Evolutionary conservation across 805 yeast genomes (phyloP).

Genomic region (Spathaspora passalidarum): DNA sequence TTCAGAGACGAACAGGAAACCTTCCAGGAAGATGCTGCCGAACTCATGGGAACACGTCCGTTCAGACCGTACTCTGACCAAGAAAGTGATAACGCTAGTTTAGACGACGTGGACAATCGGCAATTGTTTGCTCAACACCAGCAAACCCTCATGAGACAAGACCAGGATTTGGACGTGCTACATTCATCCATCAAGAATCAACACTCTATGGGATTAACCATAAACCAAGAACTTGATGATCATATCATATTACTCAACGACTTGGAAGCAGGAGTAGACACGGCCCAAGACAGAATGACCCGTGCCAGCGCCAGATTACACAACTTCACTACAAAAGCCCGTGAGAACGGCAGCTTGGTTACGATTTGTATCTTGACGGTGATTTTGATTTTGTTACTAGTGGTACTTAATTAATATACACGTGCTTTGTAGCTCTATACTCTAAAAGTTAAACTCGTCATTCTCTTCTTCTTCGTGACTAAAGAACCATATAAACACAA

Average conservation of each 20-base stretch:
- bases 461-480: constrained; percentile 43
- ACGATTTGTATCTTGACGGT: constrained; percentile 41
- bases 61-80: constrained; percentile 36
- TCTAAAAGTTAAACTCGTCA: constrained; percentile 42
- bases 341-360: constrained; percentile 42
- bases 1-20: constrained; percentile 30
- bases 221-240: constrained; percentile 39
- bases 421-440: not conserved
- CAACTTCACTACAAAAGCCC: constrained; percentile 29
- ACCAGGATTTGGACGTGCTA: constrained; percentile 30
- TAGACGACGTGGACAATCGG: constrained; percentile 30
- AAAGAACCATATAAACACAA: constrained; percentile 45
- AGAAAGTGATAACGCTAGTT: constrained; percentile 16
- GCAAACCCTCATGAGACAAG: constrained; percentile 38
- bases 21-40: constrained; percentile 21
- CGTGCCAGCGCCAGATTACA: constrained; percentile 28
- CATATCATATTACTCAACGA: constrained; percentile 40
- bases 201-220: constrained; percentile 37
- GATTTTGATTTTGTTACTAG: constrained; percentile 36
- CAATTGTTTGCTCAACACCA: constrained; percentile 43
- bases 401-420: constrained; percentile 32
- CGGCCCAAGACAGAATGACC: constrained; percentile 26
- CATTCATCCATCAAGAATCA: constrained; percentile 34
- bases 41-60: constrained; percentile 29
- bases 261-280: constrained; percentile 40